These are phyloP conservation scores for Phytophthora sansomeana DNA, from an alignment of 352 stramenopile species.

Conservation along the genomic window DNA sequence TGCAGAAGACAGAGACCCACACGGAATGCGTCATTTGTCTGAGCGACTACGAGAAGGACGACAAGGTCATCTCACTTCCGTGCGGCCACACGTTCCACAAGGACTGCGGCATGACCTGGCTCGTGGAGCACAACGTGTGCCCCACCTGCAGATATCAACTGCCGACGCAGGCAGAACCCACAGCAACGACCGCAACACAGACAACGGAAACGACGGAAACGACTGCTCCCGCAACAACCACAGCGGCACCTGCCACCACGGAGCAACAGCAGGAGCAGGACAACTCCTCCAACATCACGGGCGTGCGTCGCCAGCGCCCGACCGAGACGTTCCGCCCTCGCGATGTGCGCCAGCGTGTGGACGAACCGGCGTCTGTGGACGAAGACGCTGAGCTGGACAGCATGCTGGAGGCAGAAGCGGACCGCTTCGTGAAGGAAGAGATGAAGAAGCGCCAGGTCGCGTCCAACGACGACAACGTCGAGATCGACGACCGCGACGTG, in stretches of 20 bases:
- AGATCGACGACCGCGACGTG: conserved; percentile 71
- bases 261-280: conserved; percentile 35
- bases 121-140: conserved; percentile 81
- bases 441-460: conserved; percentile 38
- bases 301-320: conserved; percentile 49
- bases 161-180: conserved; percentile 45
- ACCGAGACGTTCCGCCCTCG: conserved; percentile 35
- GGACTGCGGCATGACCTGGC: conserved; percentile 80
- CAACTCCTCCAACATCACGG: conserved; percentile 33
- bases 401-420: conserved; percentile 73
- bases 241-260: not conserved
- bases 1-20: conserved; percentile 57
- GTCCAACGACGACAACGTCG: conserved; percentile 33
- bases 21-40: conserved; percentile 82
- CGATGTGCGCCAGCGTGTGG: conserved; percentile 66
- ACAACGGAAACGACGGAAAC: not conserved
- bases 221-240: conserved; percentile 13
- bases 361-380: conserved; percentile 24
- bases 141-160: conserved; percentile 77
- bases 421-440: conserved; percentile 65
- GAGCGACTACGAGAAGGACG: conserved; percentile 73
- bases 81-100: conserved; percentile 85
- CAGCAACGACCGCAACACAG: not conserved
- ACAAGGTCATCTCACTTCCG: conserved; percentile 70
- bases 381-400: conserved; percentile 57